Conservation (phyloP, 208 protist genomes). For the Porcisia deanei region DNA sequence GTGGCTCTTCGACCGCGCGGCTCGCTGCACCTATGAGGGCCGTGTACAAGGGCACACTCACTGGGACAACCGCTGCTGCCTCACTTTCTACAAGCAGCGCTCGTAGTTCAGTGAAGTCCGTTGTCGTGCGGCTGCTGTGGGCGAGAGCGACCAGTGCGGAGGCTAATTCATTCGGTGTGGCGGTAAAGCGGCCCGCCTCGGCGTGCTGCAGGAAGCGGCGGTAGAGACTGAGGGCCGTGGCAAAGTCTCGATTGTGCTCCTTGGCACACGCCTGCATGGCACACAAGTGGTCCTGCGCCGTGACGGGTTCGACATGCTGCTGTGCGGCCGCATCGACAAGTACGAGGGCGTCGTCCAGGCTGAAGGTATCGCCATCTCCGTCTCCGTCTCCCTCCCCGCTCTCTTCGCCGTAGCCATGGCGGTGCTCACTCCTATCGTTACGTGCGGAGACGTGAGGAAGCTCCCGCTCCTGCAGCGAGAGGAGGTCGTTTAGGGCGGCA, state of each 20-base stretch:
- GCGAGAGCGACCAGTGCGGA: constrained; percentile 59
- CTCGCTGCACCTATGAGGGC: constrained; percentile 71
- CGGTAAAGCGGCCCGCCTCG: constrained; percentile 36
- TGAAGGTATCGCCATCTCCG: constrained; percentile 35
- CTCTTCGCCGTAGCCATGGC: background rate
- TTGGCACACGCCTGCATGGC: constrained; percentile 68
- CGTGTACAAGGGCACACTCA: constrained; percentile 79
- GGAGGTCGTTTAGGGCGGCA: constrained; percentile 52
- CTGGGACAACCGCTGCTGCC: constrained; percentile 49
- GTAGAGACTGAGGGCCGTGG: constrained; percentile 68
- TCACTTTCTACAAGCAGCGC: constrained; percentile 59
- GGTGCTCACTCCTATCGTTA: background rate
- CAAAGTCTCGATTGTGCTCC: constrained; percentile 52
- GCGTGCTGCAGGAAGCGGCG: constrained; percentile 65
- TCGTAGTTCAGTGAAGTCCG: constrained; percentile 65
- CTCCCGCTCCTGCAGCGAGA: constrained; percentile 41
- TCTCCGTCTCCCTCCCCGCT: constrained; percentile 3
- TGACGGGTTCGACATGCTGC: constrained; percentile 38
- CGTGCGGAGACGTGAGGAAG: constrained; percentile 8
- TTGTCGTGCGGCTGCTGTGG: constrained; percentile 39
- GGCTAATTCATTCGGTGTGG: constrained; percentile 36
- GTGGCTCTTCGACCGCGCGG: constrained; percentile 50
- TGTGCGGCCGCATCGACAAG: constrained; percentile 59
- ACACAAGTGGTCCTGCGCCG: constrained; percentile 63
- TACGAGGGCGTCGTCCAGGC: constrained; percentile 58